Evolutionary conservation across 2,329 filamentous ascomycete genomes (phyloP), one percentile per base, ranked within the genome.

Genomic region (Gremmenia infestans): DNA sequence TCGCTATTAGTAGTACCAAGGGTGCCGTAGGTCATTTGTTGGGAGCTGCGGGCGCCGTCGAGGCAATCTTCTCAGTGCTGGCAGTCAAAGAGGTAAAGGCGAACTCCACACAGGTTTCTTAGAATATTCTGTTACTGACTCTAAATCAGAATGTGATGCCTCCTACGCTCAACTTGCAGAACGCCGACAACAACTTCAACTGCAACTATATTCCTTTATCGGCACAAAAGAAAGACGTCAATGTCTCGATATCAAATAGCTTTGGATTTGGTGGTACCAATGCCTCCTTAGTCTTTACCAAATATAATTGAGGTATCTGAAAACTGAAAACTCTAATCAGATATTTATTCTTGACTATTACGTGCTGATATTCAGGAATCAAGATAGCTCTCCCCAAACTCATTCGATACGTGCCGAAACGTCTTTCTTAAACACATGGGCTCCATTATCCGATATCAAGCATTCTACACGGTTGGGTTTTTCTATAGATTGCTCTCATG

Each of bases 251-350:
- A 56, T 94, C 90, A 3, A 99, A 99, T 68, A 97, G 93, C 70
- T 99, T 99, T 74, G 94, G 94, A 0, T 99, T 99, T 74, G 94
- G 94, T 11, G 94, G 94, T 15, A 97, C 93, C 1, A 99, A 99
- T 74, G 92, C 93, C 43, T 91, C 85, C 53, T 75, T 99, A 39
- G 91, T 91, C 52, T 93, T 97, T 54, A 67, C 67, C 22, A 70
- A 69, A 60, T 67, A 67, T 43, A 53, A 40, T 52, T 64, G 42
- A 61, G 25, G 17, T 40, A 40, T 40, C n/a, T 15, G 5, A 40
- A 40, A 17, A 40, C 15, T 15, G 6, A 17, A 6, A 9, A 32
- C 28, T 8, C 2, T 8, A 28, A 28, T 28, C 25, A 28, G 25
- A 28, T 28, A 28, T 28, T 25, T 7, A 28, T n/a, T 39, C 14